Evolutionary conservation across 768 basidiomycete genomes (phyloP), one percentile per base, ranked within the genome.

Genomic region (Phanerochaete sordida): DNA sequence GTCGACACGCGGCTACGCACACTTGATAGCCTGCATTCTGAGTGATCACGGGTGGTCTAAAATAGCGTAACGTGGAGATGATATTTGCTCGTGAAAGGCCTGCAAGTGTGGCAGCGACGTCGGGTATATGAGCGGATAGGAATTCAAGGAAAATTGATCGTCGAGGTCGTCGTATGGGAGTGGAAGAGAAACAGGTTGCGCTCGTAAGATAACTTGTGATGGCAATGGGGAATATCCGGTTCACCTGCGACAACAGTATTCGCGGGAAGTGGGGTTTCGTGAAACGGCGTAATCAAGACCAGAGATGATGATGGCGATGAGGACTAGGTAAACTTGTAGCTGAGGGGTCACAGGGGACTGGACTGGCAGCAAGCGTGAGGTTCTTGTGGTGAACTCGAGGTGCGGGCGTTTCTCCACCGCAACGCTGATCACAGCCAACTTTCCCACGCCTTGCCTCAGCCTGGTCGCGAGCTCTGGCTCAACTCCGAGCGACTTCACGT

Each of bases 1-100:
- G 7, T 54, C 21, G 31, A 37, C 43, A 19, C 28, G 46, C 33
- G 35, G 56, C n/a, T 58, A 77, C 85, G 63, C 68, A 91, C 92
- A 94, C 84, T 94, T 93, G 71, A 93, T 94, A 72, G 91, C 89
- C 81, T 93, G 91, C 91, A 93, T 93, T 68, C 64, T 70, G 70
- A 62, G 65, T 67, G 58, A 61, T 66, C 61, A 64, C 62, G 62
- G 55, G 56, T 58, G 56, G 60, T 70, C 69, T 70, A 39, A 23
- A 70, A 39, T 47, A 54, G 46, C 24, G 48, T 47, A 21, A 61
- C 58, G 58, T 61, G 50, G 62, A 46, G 19, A 58, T 56, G 59
- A 59, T 62, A 52, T 43, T 48, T 54, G 57, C 27, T 59, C 58
- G 33, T 53, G 57, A 64, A 62, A 51, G 58, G 45, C 54, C 46